These are phyloP conservation scores for Pseudocercospora fuligena DNA, from an alignment of 2,329 filamentous ascomycete genomes.

Conservation along the genomic window DNA sequence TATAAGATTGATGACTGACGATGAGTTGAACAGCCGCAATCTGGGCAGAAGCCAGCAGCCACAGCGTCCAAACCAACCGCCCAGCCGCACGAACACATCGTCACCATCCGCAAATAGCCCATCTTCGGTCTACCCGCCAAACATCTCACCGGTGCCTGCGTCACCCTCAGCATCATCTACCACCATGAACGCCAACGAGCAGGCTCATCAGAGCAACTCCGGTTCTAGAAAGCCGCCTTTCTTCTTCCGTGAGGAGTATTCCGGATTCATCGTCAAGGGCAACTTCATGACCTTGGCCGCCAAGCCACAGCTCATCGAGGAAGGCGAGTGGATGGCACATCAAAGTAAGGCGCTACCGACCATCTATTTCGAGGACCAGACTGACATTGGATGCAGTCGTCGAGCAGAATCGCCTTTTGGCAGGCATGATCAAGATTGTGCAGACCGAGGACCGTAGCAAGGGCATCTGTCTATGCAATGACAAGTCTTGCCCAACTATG, in stretches of 20 bases:
- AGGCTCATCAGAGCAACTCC: slow-evolving; percentile 45
- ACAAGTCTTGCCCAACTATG: slow-evolving; percentile 84
- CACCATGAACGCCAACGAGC: slow-evolving; percentile 71
- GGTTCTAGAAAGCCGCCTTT: slow-evolving; percentile 55
- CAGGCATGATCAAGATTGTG: slow-evolving; percentile 86
- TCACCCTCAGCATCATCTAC: slow-evolving; percentile 51
- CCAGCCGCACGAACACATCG: slow-evolving; percentile 39
- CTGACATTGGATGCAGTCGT: slow-evolving; percentile 64
- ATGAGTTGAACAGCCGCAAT: slow-evolving; percentile 36
- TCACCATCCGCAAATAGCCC: slow-evolving; percentile 41
- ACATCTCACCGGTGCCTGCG: slow-evolving; percentile 39
- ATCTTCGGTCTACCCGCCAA: slow-evolving; percentile 35
- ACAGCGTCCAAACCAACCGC: slow-evolving; percentile 34
- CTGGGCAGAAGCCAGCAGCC: slow-evolving; percentile 37
- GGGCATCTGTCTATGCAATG: slow-evolving; percentile 80
- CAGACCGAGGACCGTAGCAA: slow-evolving; percentile 75
- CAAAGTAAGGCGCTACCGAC: slow-evolving; percentile 67
- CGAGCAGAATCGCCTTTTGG: slow-evolving; percentile 87
- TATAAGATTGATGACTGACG: slow-evolving; percentile 14
- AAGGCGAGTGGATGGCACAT: slow-evolving; percentile 94
- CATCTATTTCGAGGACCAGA: background rate
- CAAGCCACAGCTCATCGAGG: slow-evolving; percentile 88
- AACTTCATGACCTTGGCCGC: slow-evolving; percentile 97
- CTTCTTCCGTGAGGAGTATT: slow-evolving; percentile 76
- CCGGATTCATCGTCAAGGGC: slow-evolving; percentile 89